Percentiles rank a stretch among this genome's conserved stretches.
Conservation (phyloP, 441 rosid genomes). For the Metrosideros polymorpha region DNA sequence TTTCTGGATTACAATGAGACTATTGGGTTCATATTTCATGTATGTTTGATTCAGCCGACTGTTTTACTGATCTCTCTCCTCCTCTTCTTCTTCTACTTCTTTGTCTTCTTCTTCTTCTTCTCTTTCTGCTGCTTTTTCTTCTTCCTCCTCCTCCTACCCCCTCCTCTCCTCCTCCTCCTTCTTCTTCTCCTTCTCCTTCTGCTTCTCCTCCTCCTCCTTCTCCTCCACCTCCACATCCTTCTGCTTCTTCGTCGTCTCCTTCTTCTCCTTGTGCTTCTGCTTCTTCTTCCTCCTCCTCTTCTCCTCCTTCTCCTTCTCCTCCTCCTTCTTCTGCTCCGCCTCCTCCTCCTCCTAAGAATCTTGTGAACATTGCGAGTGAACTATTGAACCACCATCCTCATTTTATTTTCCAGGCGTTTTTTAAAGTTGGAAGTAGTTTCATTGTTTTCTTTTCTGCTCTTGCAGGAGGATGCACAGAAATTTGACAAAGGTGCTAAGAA, state of each 20-base stretch:
- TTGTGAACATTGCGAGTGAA: not conserved
- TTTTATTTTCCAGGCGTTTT: not conserved
- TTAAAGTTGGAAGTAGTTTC: not conserved
- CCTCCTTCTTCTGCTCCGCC: too few species aligned
- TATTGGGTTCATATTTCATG: conserved; percentile 83
- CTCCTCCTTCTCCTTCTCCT: not conserved
- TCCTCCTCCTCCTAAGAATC: not conserved
- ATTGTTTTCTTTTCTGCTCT: not conserved
- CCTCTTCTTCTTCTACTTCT: not conserved
- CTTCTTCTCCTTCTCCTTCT: fast-evolving
- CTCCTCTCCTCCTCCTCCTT: not conserved
- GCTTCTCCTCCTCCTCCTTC: not conserved
- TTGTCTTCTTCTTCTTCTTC: not conserved
- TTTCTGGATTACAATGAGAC: conserved; percentile 52
- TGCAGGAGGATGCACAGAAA: conserved; percentile 75
- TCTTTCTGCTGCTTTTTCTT: too few species aligned
- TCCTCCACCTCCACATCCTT: fast-evolving
- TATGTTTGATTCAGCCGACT: conserved; percentile 12
- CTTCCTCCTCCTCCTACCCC: too few species aligned
- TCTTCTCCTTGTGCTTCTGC: too few species aligned
- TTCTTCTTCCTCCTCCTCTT: not conserved
- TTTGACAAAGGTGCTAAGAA: conserved; percentile 43
- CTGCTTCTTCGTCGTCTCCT: not conserved
- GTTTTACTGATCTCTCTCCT: not conserved
- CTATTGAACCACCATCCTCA: not conserved